Evolutionary conservation across 2,329 filamentous ascomycete species (phyloP).

Genomic region (Microthyrium microscopicum): DNA sequence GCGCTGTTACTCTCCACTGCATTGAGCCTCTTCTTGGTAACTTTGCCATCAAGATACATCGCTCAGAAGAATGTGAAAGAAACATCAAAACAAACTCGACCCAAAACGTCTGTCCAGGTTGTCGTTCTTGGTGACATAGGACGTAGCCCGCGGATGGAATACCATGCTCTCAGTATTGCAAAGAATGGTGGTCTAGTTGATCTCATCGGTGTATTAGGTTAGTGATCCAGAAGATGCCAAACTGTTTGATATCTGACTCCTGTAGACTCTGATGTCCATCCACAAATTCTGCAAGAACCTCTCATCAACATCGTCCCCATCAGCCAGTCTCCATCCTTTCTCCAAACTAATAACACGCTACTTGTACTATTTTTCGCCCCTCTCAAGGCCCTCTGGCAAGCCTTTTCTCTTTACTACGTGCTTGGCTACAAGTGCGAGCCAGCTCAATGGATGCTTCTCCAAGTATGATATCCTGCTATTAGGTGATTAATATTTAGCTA

Average conservation of each 20-base stretch:
- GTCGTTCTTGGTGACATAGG: conserved; percentile 92
- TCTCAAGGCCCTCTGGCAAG: conserved; percentile 73
- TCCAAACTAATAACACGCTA: conserved; percentile 51
- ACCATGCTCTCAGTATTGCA: conserved; percentile 85
- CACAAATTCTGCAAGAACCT: conserved; percentile 53
- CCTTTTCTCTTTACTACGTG: conserved; percentile 51
- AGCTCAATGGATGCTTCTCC: conserved; percentile 70
- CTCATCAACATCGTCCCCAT: conserved; percentile 58
- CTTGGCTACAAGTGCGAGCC: conserved; percentile 61
- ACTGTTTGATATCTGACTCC: not conserved
- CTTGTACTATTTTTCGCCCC: conserved; percentile 67
- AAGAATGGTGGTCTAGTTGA: conserved; percentile 66
- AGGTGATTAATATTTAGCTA: conserved; percentile 10
- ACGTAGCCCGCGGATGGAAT: conserved; percentile 93
- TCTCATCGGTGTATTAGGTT: conserved; percentile 76
- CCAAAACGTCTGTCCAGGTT: conserved; percentile 50
- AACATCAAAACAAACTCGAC: conserved; percentile 9
- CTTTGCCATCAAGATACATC: conserved; percentile 35
- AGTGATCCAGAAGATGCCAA: conserved; percentile 1
- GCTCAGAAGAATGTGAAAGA: conserved; percentile 9
- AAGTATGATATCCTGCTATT: conserved; percentile 27
- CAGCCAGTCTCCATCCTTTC: conserved; percentile 44
- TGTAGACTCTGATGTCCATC: conserved; percentile 62
- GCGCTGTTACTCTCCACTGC: conserved; percentile 26
- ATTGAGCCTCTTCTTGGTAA: conserved; percentile 33